Conservation (phyloP, 768 basidiomycete species). For the Psilocybe sp. region DNA sequence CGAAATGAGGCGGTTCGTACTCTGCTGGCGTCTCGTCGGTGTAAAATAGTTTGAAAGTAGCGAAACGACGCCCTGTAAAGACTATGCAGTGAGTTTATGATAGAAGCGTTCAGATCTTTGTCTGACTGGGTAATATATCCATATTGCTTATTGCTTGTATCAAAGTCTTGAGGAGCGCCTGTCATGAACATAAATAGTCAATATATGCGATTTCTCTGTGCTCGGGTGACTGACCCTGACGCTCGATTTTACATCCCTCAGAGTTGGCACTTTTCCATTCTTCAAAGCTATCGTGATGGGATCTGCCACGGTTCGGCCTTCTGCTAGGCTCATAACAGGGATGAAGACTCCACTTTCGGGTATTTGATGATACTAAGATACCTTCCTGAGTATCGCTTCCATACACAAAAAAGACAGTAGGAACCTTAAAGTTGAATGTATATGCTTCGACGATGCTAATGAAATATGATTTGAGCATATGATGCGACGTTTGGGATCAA, state of each 20-base stretch:
- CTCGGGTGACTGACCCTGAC: conserved; percentile 53
- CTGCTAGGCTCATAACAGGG: conserved; percentile 74
- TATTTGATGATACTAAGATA: conserved; percentile 60
- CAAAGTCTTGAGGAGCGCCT: conserved; percentile 76
- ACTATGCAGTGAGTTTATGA: neutral
- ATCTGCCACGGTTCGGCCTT: conserved; percentile 49
- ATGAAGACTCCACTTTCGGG: conserved; percentile 58
- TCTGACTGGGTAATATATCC: conserved; percentile 70
- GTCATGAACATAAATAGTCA: neutral
- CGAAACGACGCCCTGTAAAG: conserved; percentile 66
- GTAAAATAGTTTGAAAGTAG: conserved; percentile 88
- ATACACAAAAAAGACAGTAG: neutral
- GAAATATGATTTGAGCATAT: conserved; percentile 14
- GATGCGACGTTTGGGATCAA: neutral
- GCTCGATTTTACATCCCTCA: conserved; percentile 79
- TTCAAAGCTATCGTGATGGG: conserved; percentile 58
- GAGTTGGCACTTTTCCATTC: conserved; percentile 63
- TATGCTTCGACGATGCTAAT: conserved; percentile 82
- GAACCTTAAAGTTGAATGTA: conserved; percentile 80
- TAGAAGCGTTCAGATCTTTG: neutral
- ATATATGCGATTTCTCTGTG: neutral
- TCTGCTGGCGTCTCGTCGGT: conserved; percentile 74
- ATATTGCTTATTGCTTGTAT: conserved; percentile 78
- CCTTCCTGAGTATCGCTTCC: neutral
- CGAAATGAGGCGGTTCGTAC: conserved; percentile 84